These are phyloP conservation scores for Sugiyamaella xylanicola DNA, from an alignment of 1,139 yeast species.

Conservation along the genomic window DNA sequence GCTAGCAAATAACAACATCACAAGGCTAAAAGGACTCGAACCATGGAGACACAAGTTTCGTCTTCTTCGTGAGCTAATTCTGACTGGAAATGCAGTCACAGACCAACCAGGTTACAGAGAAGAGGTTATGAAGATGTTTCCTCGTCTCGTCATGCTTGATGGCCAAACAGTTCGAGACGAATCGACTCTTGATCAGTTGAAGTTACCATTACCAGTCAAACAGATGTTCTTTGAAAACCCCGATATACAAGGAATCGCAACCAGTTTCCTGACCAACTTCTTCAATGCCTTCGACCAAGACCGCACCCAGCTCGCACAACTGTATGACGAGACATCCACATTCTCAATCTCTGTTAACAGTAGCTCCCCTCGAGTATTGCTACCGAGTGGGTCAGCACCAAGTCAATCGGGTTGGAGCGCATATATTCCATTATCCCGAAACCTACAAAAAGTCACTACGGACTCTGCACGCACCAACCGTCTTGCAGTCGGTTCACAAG, in stretches of 20 bases:
- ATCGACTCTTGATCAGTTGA: slow-evolving; percentile 52
- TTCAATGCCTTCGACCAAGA: slow-evolving; percentile 80
- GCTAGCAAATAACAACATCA: slow-evolving; percentile 70
- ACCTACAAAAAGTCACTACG: slow-evolving; percentile 68
- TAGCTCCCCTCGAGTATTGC: slow-evolving; percentile 46
- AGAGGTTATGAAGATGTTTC: slow-evolving; percentile 73
- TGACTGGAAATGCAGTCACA: slow-evolving; percentile 76
- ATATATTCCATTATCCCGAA: slow-evolving; percentile 64
- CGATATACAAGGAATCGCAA: slow-evolving; percentile 69
- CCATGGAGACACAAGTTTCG: slow-evolving; percentile 78
- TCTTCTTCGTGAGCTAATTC: slow-evolving; percentile 69
- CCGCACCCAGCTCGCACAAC: slow-evolving; percentile 64
- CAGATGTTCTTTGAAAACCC: slow-evolving; percentile 79
- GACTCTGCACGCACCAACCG: slow-evolving; percentile 57
- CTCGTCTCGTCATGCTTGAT: slow-evolving; percentile 75
- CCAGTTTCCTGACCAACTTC: slow-evolving; percentile 74
- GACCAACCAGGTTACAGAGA: slow-evolving; percentile 54
- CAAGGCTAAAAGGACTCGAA: slow-evolving; percentile 62
- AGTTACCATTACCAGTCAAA: slow-evolving; percentile 50
- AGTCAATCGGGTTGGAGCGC: slow-evolving; percentile 34
- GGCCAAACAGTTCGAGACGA: slow-evolving; percentile 79
- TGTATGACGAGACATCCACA: slow-evolving; percentile 83
- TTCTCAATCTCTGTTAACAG: slow-evolving; percentile 69
- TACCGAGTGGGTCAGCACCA: slow-evolving; percentile 18
- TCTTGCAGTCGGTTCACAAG: slow-evolving; percentile 70